These are phyloP conservation scores for Pythium dissimile DNA, from an alignment of 352 stramenopile species.

Conservation along the genomic window DNA sequence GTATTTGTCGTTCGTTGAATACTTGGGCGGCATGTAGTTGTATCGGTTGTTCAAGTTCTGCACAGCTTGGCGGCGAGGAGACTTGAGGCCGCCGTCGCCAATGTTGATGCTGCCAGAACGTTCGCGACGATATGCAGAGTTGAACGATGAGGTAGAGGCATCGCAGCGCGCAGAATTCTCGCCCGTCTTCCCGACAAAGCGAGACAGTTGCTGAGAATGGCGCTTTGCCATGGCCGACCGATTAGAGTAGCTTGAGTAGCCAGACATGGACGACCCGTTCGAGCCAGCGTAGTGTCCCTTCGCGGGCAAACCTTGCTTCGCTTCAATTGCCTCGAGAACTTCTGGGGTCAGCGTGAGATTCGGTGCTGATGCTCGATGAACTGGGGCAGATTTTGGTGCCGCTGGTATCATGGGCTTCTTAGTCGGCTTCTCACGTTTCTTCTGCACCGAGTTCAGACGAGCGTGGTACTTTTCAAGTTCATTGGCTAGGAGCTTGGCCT, in stretches of 20 bases:
- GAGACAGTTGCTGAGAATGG: conserved; percentile 23
- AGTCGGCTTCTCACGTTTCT: conserved; percentile 7
- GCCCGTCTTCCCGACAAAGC: conserved; percentile 20
- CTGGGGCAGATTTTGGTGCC: not conserved
- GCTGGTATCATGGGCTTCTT: not conserved
- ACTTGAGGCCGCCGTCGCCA: conserved; percentile 16
- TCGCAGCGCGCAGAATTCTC: conserved; percentile 19
- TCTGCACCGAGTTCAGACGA: conserved; percentile 8
- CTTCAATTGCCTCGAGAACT: conserved; percentile 24
- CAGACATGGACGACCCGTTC: conserved; percentile 32
- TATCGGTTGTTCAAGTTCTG: conserved; percentile 30
- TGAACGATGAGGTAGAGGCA: conserved; percentile 29
- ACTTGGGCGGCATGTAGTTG: conserved; percentile 31
- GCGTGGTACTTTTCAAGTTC: conserved; percentile 24
- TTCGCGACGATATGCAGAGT: conserved; percentile 24
- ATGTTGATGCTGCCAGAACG: conserved; percentile 18
- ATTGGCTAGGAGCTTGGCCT: conserved; percentile 21
- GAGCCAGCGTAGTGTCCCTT: conserved; percentile 26
- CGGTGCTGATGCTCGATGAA: not conserved
- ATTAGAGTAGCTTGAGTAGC: conserved; percentile 31
- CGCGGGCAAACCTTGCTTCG: conserved; percentile 22
- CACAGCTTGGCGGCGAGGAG: conserved; percentile 12
- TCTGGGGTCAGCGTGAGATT: conserved; percentile 27
- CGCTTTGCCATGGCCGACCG: conserved; percentile 22
- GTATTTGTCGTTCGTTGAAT: conserved; percentile 21